These are phyloP conservation scores for Trametes cinnabarina DNA, from an alignment of 768 basidiomycete species.

Conservation along the genomic window DNA sequence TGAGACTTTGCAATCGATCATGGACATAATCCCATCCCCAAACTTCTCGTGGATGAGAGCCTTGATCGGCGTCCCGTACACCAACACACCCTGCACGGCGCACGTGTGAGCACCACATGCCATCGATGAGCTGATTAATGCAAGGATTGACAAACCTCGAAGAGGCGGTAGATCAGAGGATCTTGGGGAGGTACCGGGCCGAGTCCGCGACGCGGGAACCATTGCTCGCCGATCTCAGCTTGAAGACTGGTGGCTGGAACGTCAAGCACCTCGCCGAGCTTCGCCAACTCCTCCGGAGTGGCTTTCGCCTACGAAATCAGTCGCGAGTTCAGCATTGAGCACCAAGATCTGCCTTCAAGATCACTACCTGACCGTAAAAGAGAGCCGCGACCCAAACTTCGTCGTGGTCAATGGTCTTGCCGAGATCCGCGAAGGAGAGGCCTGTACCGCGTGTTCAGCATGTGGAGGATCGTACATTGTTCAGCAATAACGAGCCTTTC, in stretches of 20 bases:
- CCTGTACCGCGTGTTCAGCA: conserved; percentile 36
- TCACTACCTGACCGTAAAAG: conserved; percentile 82
- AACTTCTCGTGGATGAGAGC: conserved; percentile 85
- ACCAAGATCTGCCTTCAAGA: no score
- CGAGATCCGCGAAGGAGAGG: conserved; percentile 68
- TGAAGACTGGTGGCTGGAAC: conserved; percentile 40
- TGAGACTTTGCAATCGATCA: conserved; percentile 78
- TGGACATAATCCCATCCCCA: conserved; percentile 86
- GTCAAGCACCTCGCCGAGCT: conserved; percentile 50
- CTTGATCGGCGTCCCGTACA: conserved; percentile 81
- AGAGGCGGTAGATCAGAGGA: conserved; percentile 78
- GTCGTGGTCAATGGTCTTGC: conserved; percentile 61
- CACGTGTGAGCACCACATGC: background rate
- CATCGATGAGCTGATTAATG: background rate
- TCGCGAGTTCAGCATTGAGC: background rate
- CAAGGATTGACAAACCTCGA: conserved; percentile 51
- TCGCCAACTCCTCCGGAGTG: conserved; percentile 53
- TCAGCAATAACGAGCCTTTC: conserved; percentile 43
- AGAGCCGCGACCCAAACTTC: conserved; percentile 83
- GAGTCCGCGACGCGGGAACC: conserved; percentile 74
- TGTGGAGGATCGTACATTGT: background rate
- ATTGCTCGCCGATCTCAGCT: conserved; percentile 54
- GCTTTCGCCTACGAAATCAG: conserved; percentile 62
- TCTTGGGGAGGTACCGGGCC: conserved; percentile 73
- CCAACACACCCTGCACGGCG: conserved; percentile 54